Conservation (phyloP, 257 asterid genomes). For the Solanum pinnatisectum region DNA sequence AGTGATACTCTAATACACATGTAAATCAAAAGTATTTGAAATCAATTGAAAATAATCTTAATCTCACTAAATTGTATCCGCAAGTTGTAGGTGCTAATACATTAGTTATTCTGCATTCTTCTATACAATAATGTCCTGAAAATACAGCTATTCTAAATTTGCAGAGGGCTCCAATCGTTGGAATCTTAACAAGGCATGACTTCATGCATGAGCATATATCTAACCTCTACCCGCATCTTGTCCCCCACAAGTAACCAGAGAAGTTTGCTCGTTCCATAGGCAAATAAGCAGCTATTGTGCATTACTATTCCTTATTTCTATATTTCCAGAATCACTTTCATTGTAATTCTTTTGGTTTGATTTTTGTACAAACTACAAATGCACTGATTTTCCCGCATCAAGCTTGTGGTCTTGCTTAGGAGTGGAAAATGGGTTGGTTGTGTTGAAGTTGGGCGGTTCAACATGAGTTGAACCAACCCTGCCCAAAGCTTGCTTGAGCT, state of each 20-base stretch:
- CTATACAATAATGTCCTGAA: not conserved
- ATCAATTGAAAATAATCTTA: not conserved
- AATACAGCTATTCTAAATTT: slow-evolving; percentile 4
- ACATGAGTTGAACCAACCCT: not conserved
- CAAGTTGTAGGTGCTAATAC: not conserved
- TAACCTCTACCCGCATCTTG: slow-evolving; percentile 48
- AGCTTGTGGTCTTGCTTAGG: not conserved
- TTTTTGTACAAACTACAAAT: not conserved
- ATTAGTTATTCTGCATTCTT: not conserved
- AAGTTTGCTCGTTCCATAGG: not conserved
- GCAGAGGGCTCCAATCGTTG: slow-evolving; percentile 72
- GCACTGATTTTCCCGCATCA: not conserved
- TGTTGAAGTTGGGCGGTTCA: not conserved
- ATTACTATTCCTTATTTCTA: not conserved
- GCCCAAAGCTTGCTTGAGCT: not conserved
- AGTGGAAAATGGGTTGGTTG: not conserved
- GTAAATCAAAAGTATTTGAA: not conserved
- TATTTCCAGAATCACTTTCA: not conserved
- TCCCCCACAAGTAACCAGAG: not conserved
- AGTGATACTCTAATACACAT: not conserved
- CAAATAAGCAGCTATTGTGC: not conserved
- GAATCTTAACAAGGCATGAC: slow-evolving; percentile 76
- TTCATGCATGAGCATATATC: slow-evolving; percentile 72
- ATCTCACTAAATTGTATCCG: not conserved
- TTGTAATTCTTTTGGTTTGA: not conserved